Percentiles rank a stretch among this genome's conserved stretches.
Conservation (phyloP, 2,329 filamentous ascomycete genomes). For the Penicillium frequentans region DNA sequence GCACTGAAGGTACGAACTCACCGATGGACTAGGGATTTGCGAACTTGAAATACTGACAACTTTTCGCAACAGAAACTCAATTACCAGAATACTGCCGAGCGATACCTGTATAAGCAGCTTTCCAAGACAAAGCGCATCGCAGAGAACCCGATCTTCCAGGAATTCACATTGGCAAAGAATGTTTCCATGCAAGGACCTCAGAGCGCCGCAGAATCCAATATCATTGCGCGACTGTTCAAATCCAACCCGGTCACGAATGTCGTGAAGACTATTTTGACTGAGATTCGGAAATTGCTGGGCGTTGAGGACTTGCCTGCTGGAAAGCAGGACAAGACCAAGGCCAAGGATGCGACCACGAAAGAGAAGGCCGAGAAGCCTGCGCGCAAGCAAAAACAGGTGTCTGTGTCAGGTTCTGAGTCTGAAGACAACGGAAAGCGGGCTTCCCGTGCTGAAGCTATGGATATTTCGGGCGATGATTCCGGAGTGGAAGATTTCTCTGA, state of each 20-base stretch:
- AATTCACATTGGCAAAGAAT: constrained; percentile 40
- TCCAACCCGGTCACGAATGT: constrained; percentile 59
- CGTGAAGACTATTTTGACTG: constrained; percentile 48
- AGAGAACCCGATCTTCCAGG: constrained; percentile 50
- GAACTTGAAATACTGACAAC: constrained; percentile 3
- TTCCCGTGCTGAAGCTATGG: constrained; percentile 4
- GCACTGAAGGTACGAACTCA: constrained; percentile 53
- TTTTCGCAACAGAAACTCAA: constrained; percentile 49
- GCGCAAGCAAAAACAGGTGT: constrained; percentile 3
- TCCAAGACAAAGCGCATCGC: constrained; percentile 58
- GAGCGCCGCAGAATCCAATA: constrained; percentile 55
- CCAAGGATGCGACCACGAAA: constrained; percentile 8
- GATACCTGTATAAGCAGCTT: constrained; percentile 58
- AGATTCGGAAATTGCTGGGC: constrained; percentile 41
- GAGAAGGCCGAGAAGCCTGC: constrained; percentile 6
- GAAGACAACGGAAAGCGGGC: constrained; percentile 7
- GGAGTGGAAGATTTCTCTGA: constrained; percentile 31
- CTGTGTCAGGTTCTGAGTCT: constrained; percentile 15
- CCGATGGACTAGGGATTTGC: not conserved
- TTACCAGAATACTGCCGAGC: constrained; percentile 49
- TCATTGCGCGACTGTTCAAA: constrained; percentile 60
- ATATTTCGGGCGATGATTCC: constrained; percentile 27
- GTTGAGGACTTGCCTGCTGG: constrained; percentile 27
- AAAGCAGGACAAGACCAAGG: constrained; percentile 12
- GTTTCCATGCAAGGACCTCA: constrained; percentile 37